Evolutionary conservation across 257 asterid species (phyloP), one percentile per base, ranked within the genome.

Genomic region (Voacanga thouarsii): DNA sequence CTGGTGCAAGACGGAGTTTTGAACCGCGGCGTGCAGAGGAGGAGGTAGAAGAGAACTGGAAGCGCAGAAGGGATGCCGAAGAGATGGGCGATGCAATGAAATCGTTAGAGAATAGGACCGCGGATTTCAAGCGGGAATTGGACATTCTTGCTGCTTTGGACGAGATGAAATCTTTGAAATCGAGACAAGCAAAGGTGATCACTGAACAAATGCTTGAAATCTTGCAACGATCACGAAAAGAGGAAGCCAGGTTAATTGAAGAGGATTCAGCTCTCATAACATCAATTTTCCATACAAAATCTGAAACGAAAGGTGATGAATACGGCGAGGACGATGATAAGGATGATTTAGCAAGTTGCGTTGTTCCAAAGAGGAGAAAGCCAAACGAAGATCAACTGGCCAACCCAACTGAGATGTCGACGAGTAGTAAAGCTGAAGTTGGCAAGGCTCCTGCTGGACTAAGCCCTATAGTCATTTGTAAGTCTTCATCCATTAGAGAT

Each of bases 31-130:
- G 94, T 60, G 89, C 87, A 3, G 86, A 81, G 82, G 96, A 91
- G 81, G 96, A 91, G 94, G 88, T 63, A 82, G 12, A 66, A 23
- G 95, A 91, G 26, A 87, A 85, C 74, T 88, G 78, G 72, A 79
- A 79, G 56, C 88, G 80, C 85, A 89, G 82, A 71, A 81, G 92
- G 78, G 77, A 68, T 56, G 91, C 90, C 75, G 97, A 91, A 84
- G 97, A 85, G 87, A 87, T 89, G 94, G 98, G 98, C 55, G 98
- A 92, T 86, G 96, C 97, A 37, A 92, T 94, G 98, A 94, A 94
- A 78, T 90, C 96, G 10, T 79, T 94, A 87, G 98, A 94, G 88
- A 94, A 92, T 86, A 86, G 90, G 71, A 90, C 95, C 7, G 41
- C 79, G 85, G 97, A 91, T 74, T 91, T 95, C 0, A 91, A 90